Evolutionary conservation across 371 early-diverging fungal species (phyloP), one percentile per base, ranked within the genome.

Genomic region (Blakeslea trispora): DNA sequence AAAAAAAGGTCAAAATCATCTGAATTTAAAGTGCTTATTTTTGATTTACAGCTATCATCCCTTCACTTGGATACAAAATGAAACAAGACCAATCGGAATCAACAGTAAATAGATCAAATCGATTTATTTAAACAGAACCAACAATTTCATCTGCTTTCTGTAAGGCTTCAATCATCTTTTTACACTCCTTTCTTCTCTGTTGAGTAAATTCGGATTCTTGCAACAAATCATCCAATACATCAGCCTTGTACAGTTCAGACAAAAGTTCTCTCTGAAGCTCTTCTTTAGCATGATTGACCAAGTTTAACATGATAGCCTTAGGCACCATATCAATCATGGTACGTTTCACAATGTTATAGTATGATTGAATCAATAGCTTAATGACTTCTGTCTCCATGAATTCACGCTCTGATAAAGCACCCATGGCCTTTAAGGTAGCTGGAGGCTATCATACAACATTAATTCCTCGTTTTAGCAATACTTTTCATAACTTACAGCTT

Each of bases 261-360:
- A 99, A 82, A 19, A 99, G 81, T 70, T 95, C 95, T 31, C 95
- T 83, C 74, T 99, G 99, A 49, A 99, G 83, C 45, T 91, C 90
- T 41, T 96, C 93, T 77, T 94, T 95, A 32, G 97, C 82, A 58
- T 84, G 84, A 48, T 75, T 81, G 2, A 99, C 99, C 34, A 99
- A 82, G 73, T 98, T 97, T 28, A 93, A 82, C 97, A 99, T 98
- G 60, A 99, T 93, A 7, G 99, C 95, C 70, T 99, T 99, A 45
- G 99, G 99, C 1, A 99, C 94, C 80, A 98, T 91, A 70, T 99
- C 99, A 43, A 96, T 85, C 56, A 96, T 88, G 4, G 97, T 99
- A 51, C 96, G 90, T 82, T 99, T 99, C 50, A 98, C 96, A 72
- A 99, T 96, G 66, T 93, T 91, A 72, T 89, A 98, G 79, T 99